Evolutionary conservation across 371 early-diverging fungal species (phyloP), one percentile per base, ranked within the genome.

Genomic region (Sporodiniella umbellata): DNA sequence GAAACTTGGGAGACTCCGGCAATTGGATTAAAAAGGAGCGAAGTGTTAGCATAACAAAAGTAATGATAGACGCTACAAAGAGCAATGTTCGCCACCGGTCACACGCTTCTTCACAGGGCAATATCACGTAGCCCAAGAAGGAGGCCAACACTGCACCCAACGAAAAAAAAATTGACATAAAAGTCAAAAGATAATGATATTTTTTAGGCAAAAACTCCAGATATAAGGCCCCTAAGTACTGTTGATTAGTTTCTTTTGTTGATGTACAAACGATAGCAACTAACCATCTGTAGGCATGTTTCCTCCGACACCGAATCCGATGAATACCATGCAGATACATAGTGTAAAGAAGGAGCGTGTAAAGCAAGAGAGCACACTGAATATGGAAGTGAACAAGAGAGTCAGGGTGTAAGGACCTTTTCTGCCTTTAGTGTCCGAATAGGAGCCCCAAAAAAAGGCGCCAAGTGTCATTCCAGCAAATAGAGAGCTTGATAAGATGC

Each of bases 271-370:
- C 4, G 30, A 10, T 7, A 28, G 10, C 10, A 10, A 7, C 2
- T 53, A 74, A 80, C 86, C 84, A 70, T 90, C 89, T 18, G 90
- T 90, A n/a, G 93, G 92, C 82, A 91, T 84, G 56, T 91, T 93
- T 23, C 94, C 93, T 42, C 93, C 93, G 25, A 93, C 89, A 12
- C 92, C 92, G 62, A 89, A 83, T 3, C 91, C 92, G 47, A 91
- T 68, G 4, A 77, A 79, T 40, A 88, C 81, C 2, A 90, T 59
- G 24, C 81, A 64, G 10, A 82, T 22, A 53, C 88, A 90, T 15
- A 90, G 65, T 26, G 76, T 60, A 42, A 70, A 49, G 55, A 90
- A 91, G 21, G 70, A 75, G 31, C 82, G 81, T 7, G 87, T 72
- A 24, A 87, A 72, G 38, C 89, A 84, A 3, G 92, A 78, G 4